Evolutionary conservation across 2,329 filamentous ascomycete species (phyloP).

Genomic region (Aspergillus vadensis): DNA sequence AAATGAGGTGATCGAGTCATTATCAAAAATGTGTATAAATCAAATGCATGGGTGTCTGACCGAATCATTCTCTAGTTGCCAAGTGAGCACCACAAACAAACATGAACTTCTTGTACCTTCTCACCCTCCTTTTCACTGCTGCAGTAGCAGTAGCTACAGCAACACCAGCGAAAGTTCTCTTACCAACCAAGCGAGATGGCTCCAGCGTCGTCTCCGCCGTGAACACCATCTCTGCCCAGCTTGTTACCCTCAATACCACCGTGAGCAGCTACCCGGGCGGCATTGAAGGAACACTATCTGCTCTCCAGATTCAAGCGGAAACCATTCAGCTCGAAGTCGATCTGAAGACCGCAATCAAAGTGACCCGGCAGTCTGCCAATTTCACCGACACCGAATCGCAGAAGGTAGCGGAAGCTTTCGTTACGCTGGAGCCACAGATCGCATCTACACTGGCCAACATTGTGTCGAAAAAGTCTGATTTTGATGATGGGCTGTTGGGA

Average conservation of each 20-base stretch:
- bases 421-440: slow-evolving; percentile 23
- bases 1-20: neutral
- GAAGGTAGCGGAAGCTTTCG: slow-evolving; percentile 16
- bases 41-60: too few species aligned
- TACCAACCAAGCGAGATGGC: slow-evolving; percentile 17
- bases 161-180: slow-evolving; percentile 1
- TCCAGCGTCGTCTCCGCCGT: slow-evolving; percentile 20
- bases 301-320: slow-evolving; percentile 22
- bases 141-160: slow-evolving; percentile 8
- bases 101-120: slow-evolving; percentile 1
- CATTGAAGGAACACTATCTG: slow-evolving; percentile 14
- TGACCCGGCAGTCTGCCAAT: slow-evolving; percentile 16
- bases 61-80: too few species aligned
- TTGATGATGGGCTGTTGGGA: slow-evolving; percentile 21
- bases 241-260: slow-evolving; percentile 20
- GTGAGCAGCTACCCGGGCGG: slow-evolving; percentile 22
- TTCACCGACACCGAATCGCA: slow-evolving; percentile 21
- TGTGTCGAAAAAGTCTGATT: slow-evolving; percentile 20
- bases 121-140: slow-evolving; percentile 11
- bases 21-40: neutral
- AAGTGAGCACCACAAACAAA: neutral
- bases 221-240: slow-evolving; percentile 12
- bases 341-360: slow-evolving; percentile 13
- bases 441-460: slow-evolving; percentile 21
- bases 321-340: slow-evolving; percentile 13